phyloP scores from a whole-genome alignment of 2,329 filamentous ascomycete species.

The Fusarium floridanum region DNA sequence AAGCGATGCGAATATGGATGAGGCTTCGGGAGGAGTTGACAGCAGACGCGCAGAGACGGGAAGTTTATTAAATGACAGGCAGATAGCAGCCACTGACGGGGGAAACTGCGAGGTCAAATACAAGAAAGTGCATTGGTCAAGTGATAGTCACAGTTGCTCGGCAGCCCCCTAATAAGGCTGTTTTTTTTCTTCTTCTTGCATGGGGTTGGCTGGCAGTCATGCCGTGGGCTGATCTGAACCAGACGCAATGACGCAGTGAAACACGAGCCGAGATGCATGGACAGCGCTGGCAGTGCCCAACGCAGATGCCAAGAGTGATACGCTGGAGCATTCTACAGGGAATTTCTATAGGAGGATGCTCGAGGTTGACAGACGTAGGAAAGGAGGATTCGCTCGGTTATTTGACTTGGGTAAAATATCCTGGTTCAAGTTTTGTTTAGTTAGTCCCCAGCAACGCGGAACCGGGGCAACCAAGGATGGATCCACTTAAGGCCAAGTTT shows the following conservation, averaged over 20 bases:
- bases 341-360: constrained; percentile 12
- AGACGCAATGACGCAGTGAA: constrained; percentile 8
- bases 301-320: constrained; percentile 20
- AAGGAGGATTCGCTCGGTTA: constrained; percentile 11
- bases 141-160: constrained; percentile 31
- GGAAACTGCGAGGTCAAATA: constrained; percentile 14
- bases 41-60: neutral
- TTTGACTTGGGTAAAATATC: constrained; percentile 6
- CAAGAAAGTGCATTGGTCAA: constrained; percentile 13
- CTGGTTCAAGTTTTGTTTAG: constrained; percentile 7
- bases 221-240: constrained; percentile 7
- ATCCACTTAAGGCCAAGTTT: neutral
- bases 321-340: constrained; percentile 17
- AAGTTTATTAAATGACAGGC: neutral
- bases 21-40: neutral
- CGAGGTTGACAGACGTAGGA: neutral
- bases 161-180: constrained; percentile 21
- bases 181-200: constrained; percentile 23
- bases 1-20: neutral
- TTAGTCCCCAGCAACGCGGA: constrained; percentile 7
- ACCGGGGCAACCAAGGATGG: constrained; percentile 32
- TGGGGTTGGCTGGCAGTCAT: constrained; percentile 6
- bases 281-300: neutral
- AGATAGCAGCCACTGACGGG: neutral
- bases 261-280: constrained; percentile 15